Evolutionary conservation across 192 early-diverging fungal species (phyloP).

Genomic region (Hyaloraphidium curvatum): DNA sequence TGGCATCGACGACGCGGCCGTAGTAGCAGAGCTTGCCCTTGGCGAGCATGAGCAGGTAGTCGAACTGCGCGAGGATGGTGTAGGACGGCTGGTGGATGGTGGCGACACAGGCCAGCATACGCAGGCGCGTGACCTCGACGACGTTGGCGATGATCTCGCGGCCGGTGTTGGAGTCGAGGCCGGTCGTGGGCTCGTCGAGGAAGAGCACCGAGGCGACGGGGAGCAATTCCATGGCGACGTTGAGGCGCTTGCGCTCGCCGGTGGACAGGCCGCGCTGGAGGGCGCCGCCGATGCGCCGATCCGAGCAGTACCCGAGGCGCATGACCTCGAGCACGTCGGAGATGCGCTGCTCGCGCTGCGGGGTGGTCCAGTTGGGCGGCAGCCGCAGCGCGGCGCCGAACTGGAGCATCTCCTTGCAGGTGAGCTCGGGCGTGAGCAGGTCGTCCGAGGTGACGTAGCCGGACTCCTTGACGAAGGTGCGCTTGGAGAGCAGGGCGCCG

Average conservation of each 20-base stretch:
- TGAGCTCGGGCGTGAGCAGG: slow-evolving; percentile 4
- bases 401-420: slow-evolving; percentile 4
- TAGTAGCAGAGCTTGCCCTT: slow-evolving; percentile 2
- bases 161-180: slow-evolving; percentile 19
- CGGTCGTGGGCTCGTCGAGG: slow-evolving; percentile 11
- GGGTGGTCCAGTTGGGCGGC: neutral
- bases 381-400: slow-evolving; percentile 9
- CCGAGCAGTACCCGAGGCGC: neutral
- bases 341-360: neutral
- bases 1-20: neutral
- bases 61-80: neutral
- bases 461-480: slow-evolving; percentile 3
- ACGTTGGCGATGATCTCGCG: neutral
- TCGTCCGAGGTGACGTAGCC: slow-evolving; percentile 9
- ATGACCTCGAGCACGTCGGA: slow-evolving; percentile 5
- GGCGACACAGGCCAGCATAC: slow-evolving; percentile 4
- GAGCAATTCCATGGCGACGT: slow-evolving; percentile 9
- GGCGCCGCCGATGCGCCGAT: slow-evolving; percentile 4
- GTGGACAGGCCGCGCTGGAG: slow-evolving; percentile 5
- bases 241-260: slow-evolving; percentile 6
- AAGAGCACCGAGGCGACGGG: slow-evolving; percentile 5
- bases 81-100: slow-evolving; percentile 3
- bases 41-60: neutral
- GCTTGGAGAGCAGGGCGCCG: neutral
- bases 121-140: neutral